Percentiles rank a stretch among this genome's conserved stretches.
Conservation (phyloP, 1,139 yeast genomes). For the Yamadazyma spencermartinsiae region DNA sequence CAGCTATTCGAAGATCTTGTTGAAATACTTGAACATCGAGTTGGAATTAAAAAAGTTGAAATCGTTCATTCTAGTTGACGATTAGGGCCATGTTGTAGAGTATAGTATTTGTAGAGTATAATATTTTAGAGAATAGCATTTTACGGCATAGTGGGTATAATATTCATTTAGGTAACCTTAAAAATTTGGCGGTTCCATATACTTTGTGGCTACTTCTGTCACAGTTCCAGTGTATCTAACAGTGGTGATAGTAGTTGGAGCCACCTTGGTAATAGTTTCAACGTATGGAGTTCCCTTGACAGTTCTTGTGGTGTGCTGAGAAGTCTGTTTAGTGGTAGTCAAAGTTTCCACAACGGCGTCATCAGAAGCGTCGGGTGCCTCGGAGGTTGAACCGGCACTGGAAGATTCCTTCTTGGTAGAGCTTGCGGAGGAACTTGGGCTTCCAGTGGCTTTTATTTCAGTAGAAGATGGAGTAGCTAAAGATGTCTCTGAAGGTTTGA, state of each 20-base stretch:
- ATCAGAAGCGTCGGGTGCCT: no score
- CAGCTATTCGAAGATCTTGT: conserved; percentile 36
- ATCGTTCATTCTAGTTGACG: conserved; percentile 6
- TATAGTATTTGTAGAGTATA: not conserved
- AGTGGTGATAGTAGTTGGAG: conserved; percentile 18
- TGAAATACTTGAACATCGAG: conserved; percentile 41
- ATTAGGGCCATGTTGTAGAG: not conserved
- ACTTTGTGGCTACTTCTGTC: conserved; percentile 15
- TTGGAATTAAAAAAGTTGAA: conserved; percentile 22
- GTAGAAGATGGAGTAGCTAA: no score
- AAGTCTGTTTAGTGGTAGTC: conserved; percentile 1
- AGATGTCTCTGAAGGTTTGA: no score
- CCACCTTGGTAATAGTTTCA: conserved; percentile 8
- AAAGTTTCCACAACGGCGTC: not conserved
- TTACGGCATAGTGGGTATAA: not conserved
- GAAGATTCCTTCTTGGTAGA: no score
- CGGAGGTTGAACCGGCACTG: not conserved
- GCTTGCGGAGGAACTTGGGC: not conserved
- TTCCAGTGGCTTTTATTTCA: no score
- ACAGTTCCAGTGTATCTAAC: conserved; percentile 15
- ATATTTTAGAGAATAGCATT: not conserved
- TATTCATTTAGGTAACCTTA: no score
- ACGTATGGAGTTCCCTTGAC: conserved; percentile 1
- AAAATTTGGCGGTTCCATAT: conserved; percentile 14
- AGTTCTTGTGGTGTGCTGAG: not conserved